Percentiles rank a stretch among this genome's conserved stretches.
Conservation (phyloP, 768 basidiomycete species). For the Leccinum longicurvipes region DNA sequence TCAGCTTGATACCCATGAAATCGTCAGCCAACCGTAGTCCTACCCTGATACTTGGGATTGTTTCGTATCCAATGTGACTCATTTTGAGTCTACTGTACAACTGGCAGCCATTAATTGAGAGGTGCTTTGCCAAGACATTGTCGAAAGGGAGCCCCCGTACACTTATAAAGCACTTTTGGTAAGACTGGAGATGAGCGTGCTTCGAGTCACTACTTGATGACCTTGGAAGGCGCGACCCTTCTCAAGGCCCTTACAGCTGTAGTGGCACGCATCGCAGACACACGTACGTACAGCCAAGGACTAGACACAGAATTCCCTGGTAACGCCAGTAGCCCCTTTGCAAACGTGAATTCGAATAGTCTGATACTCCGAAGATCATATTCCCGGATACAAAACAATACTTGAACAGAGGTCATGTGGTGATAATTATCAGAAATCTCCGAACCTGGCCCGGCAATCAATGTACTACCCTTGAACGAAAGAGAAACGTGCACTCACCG, state of each 20-base stretch:
- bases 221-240: no score
- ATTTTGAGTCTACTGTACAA: no score
- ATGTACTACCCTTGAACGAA: not conserved
- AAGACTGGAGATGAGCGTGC: not conserved
- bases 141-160: no score
- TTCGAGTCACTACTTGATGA: no score
- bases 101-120: no score
- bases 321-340: not conserved
- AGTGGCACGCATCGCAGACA: not conserved
- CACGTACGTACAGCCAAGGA: no score
- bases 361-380: not conserved
- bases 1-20: not conserved
- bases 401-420: not conserved
- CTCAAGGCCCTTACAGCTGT: not conserved
- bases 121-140: no score
- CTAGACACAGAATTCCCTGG: not conserved
- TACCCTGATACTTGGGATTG: not conserved
- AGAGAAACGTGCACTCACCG: slow-evolving; percentile 46
- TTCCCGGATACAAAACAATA: slow-evolving; percentile 3
- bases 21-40: not conserved
- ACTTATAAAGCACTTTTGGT: no score
- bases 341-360: not conserved
- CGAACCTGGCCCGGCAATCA: slow-evolving; percentile 22
- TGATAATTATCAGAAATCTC: slow-evolving; percentile 16
- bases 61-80: not conserved